Conservation (phyloP, 2,329 filamentous ascomycete genomes). For the Aspergillus hortae region DNA sequence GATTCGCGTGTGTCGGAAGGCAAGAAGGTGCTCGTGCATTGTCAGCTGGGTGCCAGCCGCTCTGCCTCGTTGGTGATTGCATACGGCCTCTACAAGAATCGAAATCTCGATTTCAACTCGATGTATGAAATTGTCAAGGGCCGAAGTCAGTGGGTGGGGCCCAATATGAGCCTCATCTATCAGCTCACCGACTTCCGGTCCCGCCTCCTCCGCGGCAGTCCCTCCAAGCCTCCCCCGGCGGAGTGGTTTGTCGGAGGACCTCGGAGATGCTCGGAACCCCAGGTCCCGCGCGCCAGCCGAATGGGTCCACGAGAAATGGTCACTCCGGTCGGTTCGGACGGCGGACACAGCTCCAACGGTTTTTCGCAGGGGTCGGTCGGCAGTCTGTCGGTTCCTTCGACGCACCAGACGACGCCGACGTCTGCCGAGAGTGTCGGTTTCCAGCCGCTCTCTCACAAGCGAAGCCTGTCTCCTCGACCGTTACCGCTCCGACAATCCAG, state of each 20-base stretch:
- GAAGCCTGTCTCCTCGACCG: slow-evolving; percentile 33
- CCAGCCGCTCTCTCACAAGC: slow-evolving; percentile 27
- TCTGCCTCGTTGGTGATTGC: slow-evolving; percentile 65
- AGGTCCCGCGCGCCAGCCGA: slow-evolving; percentile 20
- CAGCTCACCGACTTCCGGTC: slow-evolving; percentile 62
- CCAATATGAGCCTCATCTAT: slow-evolving; percentile 68
- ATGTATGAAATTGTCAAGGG: slow-evolving; percentile 63
- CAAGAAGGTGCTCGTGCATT: slow-evolving; percentile 62
- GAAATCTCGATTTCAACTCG: slow-evolving; percentile 59
- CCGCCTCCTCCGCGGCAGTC: slow-evolving; percentile 31
- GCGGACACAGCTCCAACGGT: slow-evolving; percentile 15
- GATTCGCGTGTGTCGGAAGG: slow-evolving; percentile 56
- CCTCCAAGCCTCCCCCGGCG: slow-evolving; percentile 28
- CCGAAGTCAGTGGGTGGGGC: slow-evolving; percentile 64
- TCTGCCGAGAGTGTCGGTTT: slow-evolving; percentile 23
- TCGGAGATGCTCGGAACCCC: slow-evolving; percentile 28
- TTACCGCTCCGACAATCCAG: slow-evolving; percentile 34
- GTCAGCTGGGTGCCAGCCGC: slow-evolving; percentile 62
- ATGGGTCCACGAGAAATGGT: slow-evolving; percentile 3
- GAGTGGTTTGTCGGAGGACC: slow-evolving; percentile 34
- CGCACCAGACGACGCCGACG: slow-evolving; percentile 20
- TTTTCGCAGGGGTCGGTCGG: slow-evolving; percentile 23
- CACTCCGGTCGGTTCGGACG: slow-evolving; percentile 12
- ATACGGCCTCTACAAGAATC: slow-evolving; percentile 63
- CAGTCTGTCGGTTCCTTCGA: slow-evolving; percentile 23